Evolutionary conservation across 2,329 filamentous ascomycete genomes (phyloP), one percentile per base, ranked within the genome.

Genomic region (Fusarium poae): DNA sequence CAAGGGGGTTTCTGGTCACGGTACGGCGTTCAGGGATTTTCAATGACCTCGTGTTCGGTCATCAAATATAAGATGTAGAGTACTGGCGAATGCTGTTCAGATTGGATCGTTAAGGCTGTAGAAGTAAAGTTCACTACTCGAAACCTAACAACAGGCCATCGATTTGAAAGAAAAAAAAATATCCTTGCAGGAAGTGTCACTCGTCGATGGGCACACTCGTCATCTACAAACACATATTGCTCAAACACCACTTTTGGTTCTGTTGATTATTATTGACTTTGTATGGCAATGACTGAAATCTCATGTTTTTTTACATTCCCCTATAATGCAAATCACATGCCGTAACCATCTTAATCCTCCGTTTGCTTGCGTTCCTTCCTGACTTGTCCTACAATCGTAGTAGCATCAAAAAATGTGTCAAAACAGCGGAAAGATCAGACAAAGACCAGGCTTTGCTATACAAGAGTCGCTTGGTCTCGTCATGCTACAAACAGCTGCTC

Each of bases 221-320:
- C 16, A 21, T 32, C 10, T 21, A 48, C 12, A 32, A 25, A 25
- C 10, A 21, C 18, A 30, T 15, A 20, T 29, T 50, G 18, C 35
- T 56, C 32, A 40, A 16, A 16, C 11, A 12, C 34, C 15, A n/a
- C 16, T 27, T 30, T 56, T 56, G 20, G 15, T 43, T 48, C 37
- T 52, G 39, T 54, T 49, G 44, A 45, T 65, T 70, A 56, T 64
- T 68, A 60, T 57, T 71, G 66, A 60, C 55, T 48, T 48, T 48
- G 45, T 70, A 57, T 55, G 40, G 62, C 51, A 70, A 72, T 54
- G 65, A 34, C 67, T 62, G 61, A 39, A 51, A 54, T 49, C 43
- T 63, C 55, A 40, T 73, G 27, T 72, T 69, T 57, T 61, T 48
- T 64, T 70, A 71, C 62, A 72, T 69, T 55, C 60, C 55, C 54